A percentile compares a stretch with the other conserved stretches of the same genome.
These are phyloP conservation scores for Hypericum androsaemum DNA, from an alignment of 345 rosid genomes.

Conservation along the genomic window DNA sequence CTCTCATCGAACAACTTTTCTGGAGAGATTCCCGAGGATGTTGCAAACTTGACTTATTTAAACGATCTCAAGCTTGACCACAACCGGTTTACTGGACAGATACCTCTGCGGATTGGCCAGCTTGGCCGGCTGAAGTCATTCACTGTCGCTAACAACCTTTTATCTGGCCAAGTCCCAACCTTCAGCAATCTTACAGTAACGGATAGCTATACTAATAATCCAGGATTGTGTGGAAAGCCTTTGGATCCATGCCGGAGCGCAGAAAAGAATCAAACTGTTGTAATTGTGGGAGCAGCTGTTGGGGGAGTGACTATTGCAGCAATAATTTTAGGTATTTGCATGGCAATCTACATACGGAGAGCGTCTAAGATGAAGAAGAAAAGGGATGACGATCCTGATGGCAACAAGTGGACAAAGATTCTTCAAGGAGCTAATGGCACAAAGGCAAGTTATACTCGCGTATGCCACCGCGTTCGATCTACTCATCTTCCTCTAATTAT, in stretches of 20 bases:
- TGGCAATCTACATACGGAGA: conserved; percentile 52
- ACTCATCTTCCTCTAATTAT: neutral
- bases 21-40: conserved; percentile 35
- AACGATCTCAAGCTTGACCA: conserved; percentile 57
- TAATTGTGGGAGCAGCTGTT: conserved; percentile 54
- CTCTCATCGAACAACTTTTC: conserved; percentile 66
- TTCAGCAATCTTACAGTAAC: neutral
- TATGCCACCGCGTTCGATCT: conserved; percentile 11
- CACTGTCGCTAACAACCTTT: conserved; percentile 49
- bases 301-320: conserved; percentile 66
- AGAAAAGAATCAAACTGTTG: conserved; percentile 24
- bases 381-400: conserved; percentile 86
- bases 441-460: conserved; percentile 49
- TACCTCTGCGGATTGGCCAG: conserved; percentile 37
- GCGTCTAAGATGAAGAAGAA: conserved; percentile 30
- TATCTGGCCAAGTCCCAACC: conserved; percentile 47
- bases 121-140: conserved; percentile 46
- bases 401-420: conserved; percentile 81
- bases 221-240: conserved; percentile 52
- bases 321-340: conserved; percentile 31
- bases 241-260: conserved; percentile 28
- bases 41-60: conserved; percentile 42
- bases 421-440: conserved; percentile 53
- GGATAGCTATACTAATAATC: conserved; percentile 36
- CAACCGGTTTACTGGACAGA: conserved; percentile 49